Evolutionary conservation across 352 stramenopile species (phyloP), one percentile per base, ranked within the genome.

Genomic region (Phytophthora podocarpi): DNA sequence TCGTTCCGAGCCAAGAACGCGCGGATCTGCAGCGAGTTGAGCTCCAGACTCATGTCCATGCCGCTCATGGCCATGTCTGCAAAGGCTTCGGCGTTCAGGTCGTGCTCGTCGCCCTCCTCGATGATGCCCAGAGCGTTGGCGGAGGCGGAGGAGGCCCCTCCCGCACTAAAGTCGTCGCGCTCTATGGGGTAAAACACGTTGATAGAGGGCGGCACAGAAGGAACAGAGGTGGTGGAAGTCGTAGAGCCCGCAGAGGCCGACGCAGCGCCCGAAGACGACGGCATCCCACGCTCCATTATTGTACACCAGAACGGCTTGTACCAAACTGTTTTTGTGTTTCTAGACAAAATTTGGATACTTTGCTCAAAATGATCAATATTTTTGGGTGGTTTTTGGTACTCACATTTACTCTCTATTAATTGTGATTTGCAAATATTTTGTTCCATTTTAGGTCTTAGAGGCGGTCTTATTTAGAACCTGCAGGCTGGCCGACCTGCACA

Each of bases 1-100:
- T 80, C 71, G 27, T 62, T 75, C 18, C 74, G 59, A 23, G 64
- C 55, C 34, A 89, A 51, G 28, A 89, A 85, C 16, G 74, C 60
- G 15, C 80, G 72, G 42, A 89, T 85, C 54, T 82, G 78, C 49
- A 85, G 66, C 34, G 74, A 53, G 34, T 79, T 75, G 16, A 88
- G 73, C 61, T 88, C 82, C 65, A 87, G 70, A 56, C 52, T 74
- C 65, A 86, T 84, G 51, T 87, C 74, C 64, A 88, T 82, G 12
- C 46, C 50, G 35, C 55, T 52, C 76, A 87, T 89, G 36, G 78
- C 64, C 54, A 76, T 74, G 39, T 84, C 81, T 0, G 78, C 85
- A 51, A 91, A 85, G 42, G 83, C 82, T 13, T 86, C 75, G n/a
- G 68, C 63, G 13, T 71, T 76, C 24, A 82, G 40, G 28, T 79